phyloP scores from a whole-genome alignment of 352 stramenopile genomes.

The Globisporangium radiosum region DNA sequence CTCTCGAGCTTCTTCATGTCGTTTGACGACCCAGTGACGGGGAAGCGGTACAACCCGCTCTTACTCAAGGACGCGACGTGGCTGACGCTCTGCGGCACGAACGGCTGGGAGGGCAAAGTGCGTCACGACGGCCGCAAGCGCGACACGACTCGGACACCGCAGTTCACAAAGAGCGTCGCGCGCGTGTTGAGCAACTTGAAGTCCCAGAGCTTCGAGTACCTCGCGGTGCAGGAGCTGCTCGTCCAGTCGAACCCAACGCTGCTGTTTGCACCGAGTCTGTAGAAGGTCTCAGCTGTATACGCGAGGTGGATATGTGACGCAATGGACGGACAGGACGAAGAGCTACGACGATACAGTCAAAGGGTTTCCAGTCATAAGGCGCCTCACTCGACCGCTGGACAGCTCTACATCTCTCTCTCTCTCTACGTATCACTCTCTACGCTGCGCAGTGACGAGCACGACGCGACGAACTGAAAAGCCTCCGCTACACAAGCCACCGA shows the following conservation, averaged over 20 bases:
- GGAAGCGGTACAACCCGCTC: constrained; percentile 43
- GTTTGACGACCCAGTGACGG: constrained; percentile 40
- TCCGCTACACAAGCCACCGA: background rate
- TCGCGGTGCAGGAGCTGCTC: constrained; percentile 64
- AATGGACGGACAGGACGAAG: too few species aligned
- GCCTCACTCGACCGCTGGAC: background rate
- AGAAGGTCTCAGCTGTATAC: background rate
- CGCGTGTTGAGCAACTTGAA: constrained; percentile 52
- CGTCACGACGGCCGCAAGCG: constrained; percentile 45
- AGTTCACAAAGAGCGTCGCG: constrained; percentile 50
- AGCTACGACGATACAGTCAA: background rate
- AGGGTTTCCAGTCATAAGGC: background rate
- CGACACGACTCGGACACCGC: constrained; percentile 31
- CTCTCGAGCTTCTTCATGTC: constrained; percentile 44
- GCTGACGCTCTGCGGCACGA: constrained; percentile 55
- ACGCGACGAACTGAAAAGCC: constrained; percentile 4
- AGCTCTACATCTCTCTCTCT: background rate
- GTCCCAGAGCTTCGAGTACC: constrained; percentile 63
- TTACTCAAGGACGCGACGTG: constrained; percentile 57
- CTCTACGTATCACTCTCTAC: too few species aligned
- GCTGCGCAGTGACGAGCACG: background rate
- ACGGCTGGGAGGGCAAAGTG: constrained; percentile 62
- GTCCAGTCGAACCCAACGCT: constrained; percentile 63
- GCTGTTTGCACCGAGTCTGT: constrained; percentile 36
- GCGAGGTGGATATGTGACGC: too few species aligned